Conservation (phyloP, 345 rosid species). For the Rubroshorea leprosula region DNA sequence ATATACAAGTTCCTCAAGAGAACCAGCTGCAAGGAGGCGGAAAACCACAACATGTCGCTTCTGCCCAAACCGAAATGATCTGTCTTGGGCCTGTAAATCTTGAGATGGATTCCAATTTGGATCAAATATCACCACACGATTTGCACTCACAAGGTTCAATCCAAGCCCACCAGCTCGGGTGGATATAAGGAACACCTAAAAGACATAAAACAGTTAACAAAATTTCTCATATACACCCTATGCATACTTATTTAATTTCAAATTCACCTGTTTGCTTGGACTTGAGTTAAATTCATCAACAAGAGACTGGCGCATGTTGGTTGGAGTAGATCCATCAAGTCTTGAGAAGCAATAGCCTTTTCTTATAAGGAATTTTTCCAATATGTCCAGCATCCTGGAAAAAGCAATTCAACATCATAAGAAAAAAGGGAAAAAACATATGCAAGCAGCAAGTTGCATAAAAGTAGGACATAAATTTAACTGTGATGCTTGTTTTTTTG, state of each 20-base stretch:
- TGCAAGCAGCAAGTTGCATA: not conserved
- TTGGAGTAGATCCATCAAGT: constrained; percentile 92
- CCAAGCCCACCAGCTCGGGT: constrained; percentile 99
- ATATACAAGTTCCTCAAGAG: constrained; percentile 85
- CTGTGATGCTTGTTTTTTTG: not conserved
- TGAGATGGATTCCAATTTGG: constrained; percentile 97
- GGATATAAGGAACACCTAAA: constrained; percentile 91
- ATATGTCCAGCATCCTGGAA: constrained; percentile 85
- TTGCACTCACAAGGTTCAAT: constrained; percentile 92
- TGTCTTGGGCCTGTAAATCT: constrained; percentile 91
- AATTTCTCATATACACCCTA: not conserved
- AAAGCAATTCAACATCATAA: constrained; percentile 16
- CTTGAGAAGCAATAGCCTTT: constrained; percentile 86
- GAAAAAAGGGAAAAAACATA: constrained; percentile 8
- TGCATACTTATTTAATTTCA: not conserved
- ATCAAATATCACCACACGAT: constrained; percentile 91
- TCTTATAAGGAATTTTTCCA: constrained; percentile 81
- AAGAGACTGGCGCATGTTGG: constrained; percentile 69
- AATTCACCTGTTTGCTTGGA: constrained; percentile 80
- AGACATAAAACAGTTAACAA: constrained; percentile 3
- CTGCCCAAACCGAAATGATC: constrained; percentile 96
- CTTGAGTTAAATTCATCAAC: constrained; percentile 88
- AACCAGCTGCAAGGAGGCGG: constrained; percentile 92
- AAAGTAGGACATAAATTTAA: not conserved
- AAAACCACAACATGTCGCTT: constrained; percentile 91